Evolutionary conservation across 106 monocot genomes (phyloP).

Genomic region (Xerophyta viscosa): DNA sequence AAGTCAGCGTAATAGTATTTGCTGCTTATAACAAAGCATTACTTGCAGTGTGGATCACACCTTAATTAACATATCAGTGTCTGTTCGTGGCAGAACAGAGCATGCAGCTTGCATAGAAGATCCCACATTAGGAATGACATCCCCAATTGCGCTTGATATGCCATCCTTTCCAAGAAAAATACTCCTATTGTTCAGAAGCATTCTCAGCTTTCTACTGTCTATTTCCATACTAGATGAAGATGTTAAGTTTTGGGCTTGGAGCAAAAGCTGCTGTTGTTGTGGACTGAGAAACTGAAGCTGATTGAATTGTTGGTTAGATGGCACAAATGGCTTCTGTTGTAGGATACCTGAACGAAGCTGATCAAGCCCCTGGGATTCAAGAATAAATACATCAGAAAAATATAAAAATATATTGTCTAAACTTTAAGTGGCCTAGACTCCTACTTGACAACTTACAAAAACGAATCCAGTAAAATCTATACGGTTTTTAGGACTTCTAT

Average conservation of each 20-base stretch:
- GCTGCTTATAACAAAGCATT: no score
- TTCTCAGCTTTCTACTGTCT: constrained; percentile 52
- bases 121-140: constrained; percentile 49
- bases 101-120: constrained; percentile 47
- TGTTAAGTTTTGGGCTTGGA: constrained; percentile 71
- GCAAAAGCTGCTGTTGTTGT: constrained; percentile 71
- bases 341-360: constrained; percentile 67
- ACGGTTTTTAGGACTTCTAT: no score
- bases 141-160: constrained; percentile 42
- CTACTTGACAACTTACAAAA: no score
- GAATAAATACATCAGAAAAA: no score
- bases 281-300: constrained; percentile 67
- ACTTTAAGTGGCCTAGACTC: no score
- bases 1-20: no score
- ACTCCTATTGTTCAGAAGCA: constrained; percentile 57
- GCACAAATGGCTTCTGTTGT: constrained; percentile 82
- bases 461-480: no score
- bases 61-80: constrained; percentile 74
- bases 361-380: constrained; percentile 85
- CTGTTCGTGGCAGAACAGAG: constrained; percentile 34
- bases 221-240: constrained; percentile 56
- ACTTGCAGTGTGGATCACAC: constrained; percentile 22
- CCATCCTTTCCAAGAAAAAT: constrained; percentile 49
- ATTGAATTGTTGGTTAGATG: constrained; percentile 56
- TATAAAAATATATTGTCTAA: no score